Base-by-base conservation (phyloP, 2,329 filamentous ascomycete genomes). In the Ophiostoma piceae region DNA sequence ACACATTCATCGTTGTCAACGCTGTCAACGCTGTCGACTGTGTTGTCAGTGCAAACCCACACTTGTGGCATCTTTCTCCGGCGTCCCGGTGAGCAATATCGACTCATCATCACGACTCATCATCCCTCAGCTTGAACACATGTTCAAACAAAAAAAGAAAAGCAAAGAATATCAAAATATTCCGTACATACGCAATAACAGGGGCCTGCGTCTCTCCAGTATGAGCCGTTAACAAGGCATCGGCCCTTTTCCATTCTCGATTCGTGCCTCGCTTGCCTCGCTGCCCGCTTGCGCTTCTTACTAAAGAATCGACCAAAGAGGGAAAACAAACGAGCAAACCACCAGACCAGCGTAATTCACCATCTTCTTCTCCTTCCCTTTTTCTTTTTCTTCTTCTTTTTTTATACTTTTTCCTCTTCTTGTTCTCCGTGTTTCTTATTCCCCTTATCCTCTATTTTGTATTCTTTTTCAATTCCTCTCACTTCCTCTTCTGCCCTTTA, bases 231-330 rank as follows among this genome's bases (percentile, higher is more conserved):
- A 67, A 67, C 65, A 47, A 47, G 65, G 35, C 64, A 43, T 67
- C 65, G 65, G 65, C 65, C 65, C 65, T 67, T 67, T 47, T 67
- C 39, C 65, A 41, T 47, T 67, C 39, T 39, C 26, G 65, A 43
- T 6, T 41, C 39, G 64, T 32, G 54, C 57, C 8, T 64, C 37
- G 54, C 51, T n/a, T 62, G 22, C 43, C 51, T 62, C 29, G 16
- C 62, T 32, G 65, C 65, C 19, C 41, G 35, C 9, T 22, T 2
- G 65, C 26, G 22, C 26, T 47, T 66, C 65, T 66, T 41, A 29
- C 39, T 65, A 22, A 65, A 41, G 14, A 51, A 57, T 22, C 16
- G 11, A 54, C 1, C 37, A 11, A 8, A n/a, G 66, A 69, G 37
- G 32, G 35, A 43, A 68, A 22, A 67, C 7, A 67, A 32, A 66